Conservation (phyloP, 1,284 basidiomycete genomes). For the Pyrrhoderma lamaoense region DNA sequence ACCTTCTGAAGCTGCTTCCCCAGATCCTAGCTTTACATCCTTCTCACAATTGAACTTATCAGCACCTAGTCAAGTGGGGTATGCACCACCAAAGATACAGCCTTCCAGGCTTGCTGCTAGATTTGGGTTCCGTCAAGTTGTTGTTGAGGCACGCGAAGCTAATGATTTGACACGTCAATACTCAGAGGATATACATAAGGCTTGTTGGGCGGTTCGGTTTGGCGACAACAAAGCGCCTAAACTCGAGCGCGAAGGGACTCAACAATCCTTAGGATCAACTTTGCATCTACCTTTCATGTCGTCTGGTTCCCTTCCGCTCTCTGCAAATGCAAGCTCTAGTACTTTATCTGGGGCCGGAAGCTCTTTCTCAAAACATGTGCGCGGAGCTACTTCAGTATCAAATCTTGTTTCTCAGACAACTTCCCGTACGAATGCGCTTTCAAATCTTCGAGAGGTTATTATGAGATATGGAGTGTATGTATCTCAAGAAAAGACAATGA, state of each 20-base stretch:
- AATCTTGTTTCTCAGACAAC: slow-evolving; percentile 23
- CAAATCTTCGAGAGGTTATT: slow-evolving; percentile 38
- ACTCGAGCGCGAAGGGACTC: slow-evolving; percentile 30
- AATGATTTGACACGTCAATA: slow-evolving; percentile 40
- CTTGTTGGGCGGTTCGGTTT: slow-evolving; percentile 43
- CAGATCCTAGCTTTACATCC: slow-evolving; percentile 23
- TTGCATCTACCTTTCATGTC: slow-evolving; percentile 46
- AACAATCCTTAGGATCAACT: slow-evolving; percentile 28
- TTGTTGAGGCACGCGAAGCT: slow-evolving; percentile 44
- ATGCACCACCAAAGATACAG: slow-evolving; percentile 36
- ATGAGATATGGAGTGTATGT: slow-evolving; percentile 34
- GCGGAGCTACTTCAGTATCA: slow-evolving; percentile 35
- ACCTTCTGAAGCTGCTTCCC: slow-evolving; percentile 23
- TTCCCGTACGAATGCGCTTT: slow-evolving; percentile 26
- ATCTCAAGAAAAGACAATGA: slow-evolving; percentile 23
- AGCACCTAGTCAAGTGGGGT: slow-evolving; percentile 18
- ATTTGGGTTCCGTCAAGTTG: slow-evolving; percentile 52
- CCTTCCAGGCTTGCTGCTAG: slow-evolving; percentile 45
- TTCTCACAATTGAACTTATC: slow-evolving; percentile 23
- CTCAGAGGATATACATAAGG: slow-evolving; percentile 42
- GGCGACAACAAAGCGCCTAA: slow-evolving; percentile 27
- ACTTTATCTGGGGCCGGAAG: slow-evolving; percentile 22
- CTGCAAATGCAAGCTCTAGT: slow-evolving; percentile 21
- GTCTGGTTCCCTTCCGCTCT: slow-evolving; percentile 31
- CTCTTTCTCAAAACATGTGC: slow-evolving; percentile 28